Evolutionary conservation across 2,329 filamentous ascomycete species (phyloP), one percentile per base, ranked within the genome.

Genomic region (Alternaria brassicicola): DNA sequence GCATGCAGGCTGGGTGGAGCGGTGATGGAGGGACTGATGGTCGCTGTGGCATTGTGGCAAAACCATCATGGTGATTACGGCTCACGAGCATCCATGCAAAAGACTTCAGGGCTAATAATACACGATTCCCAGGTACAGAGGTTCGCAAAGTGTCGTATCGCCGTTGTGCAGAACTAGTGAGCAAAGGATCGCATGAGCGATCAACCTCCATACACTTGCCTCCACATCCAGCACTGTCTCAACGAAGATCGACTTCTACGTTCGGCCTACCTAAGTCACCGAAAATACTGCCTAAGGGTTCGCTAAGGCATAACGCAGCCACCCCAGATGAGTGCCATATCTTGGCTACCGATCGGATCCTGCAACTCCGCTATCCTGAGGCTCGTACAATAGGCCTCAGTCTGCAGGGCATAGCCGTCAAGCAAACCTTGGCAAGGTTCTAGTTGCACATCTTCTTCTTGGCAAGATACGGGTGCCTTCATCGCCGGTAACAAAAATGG

Each of bases 341-440:
- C 67, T 69, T 69, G 65, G 68, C 65, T 55, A 10, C 21, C 33
- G 23, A 46, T 53, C 64, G 68, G 68, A 61, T 58, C 43, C 21
- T 31, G 33, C 10, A 15, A 30, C 46, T 61, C 69, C 69, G 68
- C 65, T 48, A 47, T 46, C 45, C 48, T 57, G 52, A 67, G 66
- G 63, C 67, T 53, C 53, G 47, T 57, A 47, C 43, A 23, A 41
- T 38, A 53, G 30, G 63, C 66, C 69, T 63, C 53, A 64, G 62
- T 58, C 52, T 41, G n/a, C 48, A 52, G 59, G 55, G 60, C 56
- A 61, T 54, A 59, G 54, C 39, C 42, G 43, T 65, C 66, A 61
- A 69, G 69, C 67, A 66, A 56, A 58, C 66, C 68, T 73, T 73
- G 70, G 70, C 70, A 49, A 25, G 39, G 62, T 69, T 68, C 67